phyloP scores from a whole-genome alignment of 768 basidiomycete species.

The Amanita thiersii region DNA sequence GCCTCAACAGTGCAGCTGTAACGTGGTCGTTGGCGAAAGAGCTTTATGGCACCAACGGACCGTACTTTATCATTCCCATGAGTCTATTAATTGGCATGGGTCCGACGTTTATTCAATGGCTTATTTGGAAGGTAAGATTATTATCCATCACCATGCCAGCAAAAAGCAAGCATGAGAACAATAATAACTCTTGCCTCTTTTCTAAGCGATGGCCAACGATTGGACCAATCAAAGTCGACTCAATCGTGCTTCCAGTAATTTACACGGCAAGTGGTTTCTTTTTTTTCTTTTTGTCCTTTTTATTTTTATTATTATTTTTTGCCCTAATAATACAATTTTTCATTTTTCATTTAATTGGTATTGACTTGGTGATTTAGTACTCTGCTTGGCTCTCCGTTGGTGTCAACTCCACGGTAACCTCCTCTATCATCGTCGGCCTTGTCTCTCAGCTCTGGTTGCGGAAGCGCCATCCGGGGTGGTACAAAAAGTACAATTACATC shows the following conservation, averaged over 20 bases:
- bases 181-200: too few relatives aligned
- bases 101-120: constrained; percentile 44
- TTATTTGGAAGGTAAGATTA: constrained; percentile 36
- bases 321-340: too few relatives aligned
- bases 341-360: background rate
- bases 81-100: constrained; percentile 45
- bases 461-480: constrained; percentile 55
- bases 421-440: constrained; percentile 43
- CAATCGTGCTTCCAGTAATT: constrained; percentile 48
- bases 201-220: constrained; percentile 52
- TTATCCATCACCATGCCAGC: too few relatives aligned
- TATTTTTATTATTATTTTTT: background rate
- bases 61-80: constrained; percentile 50
- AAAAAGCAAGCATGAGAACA: too few relatives aligned
- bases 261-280: constrained; percentile 28
- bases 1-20: constrained; percentile 48
- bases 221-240: constrained; percentile 40
- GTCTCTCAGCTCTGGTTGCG: constrained; percentile 55
- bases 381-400: constrained; percentile 41
- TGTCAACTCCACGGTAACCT: constrained; percentile 42
- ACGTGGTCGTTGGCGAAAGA: constrained; percentile 60
- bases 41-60: constrained; percentile 44
- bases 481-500: constrained; percentile 59
- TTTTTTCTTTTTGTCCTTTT: background rate
- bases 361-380: too few relatives aligned